Conservation (phyloP, 495 filamentous ascomycete species). For the Neurospora sp. region DNA sequence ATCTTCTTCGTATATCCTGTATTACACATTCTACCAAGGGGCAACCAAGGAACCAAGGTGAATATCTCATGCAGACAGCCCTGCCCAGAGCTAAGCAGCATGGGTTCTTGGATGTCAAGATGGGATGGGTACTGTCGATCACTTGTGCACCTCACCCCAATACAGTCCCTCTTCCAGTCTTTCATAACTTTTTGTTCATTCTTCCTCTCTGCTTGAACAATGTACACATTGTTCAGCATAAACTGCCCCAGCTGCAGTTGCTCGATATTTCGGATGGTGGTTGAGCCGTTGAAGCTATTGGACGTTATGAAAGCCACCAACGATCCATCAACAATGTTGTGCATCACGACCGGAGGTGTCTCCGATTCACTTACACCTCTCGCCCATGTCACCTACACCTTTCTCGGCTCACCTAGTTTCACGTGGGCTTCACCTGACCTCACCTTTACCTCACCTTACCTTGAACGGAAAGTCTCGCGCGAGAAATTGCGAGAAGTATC, state of each 20-base stretch:
- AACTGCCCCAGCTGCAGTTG: background rate
- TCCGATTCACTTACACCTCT: background rate
- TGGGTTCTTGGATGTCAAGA: background rate
- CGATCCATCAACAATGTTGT: background rate
- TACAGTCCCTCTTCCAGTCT: background rate
- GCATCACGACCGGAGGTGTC: background rate
- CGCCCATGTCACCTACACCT: background rate
- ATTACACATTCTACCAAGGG: background rate
- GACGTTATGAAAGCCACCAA: background rate
- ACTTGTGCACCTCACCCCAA: background rate
- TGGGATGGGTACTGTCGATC: background rate
- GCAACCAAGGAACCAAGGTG: background rate
- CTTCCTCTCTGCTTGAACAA: background rate
- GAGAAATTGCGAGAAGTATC: background rate
- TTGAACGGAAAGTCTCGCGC: background rate
- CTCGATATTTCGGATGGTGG: background rate
- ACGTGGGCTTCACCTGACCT: background rate
- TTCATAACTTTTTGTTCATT: background rate
- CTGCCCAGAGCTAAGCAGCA: background rate
- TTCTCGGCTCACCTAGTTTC: background rate
- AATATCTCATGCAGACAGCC: background rate
- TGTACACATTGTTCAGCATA: background rate
- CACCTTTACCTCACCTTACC: background rate
- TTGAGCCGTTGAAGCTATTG: background rate
- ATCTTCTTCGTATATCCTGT: background rate